Base-by-base conservation (phyloP, 1,284 basidiomycete species). In the Sanghuangporus weigelae region DNA sequence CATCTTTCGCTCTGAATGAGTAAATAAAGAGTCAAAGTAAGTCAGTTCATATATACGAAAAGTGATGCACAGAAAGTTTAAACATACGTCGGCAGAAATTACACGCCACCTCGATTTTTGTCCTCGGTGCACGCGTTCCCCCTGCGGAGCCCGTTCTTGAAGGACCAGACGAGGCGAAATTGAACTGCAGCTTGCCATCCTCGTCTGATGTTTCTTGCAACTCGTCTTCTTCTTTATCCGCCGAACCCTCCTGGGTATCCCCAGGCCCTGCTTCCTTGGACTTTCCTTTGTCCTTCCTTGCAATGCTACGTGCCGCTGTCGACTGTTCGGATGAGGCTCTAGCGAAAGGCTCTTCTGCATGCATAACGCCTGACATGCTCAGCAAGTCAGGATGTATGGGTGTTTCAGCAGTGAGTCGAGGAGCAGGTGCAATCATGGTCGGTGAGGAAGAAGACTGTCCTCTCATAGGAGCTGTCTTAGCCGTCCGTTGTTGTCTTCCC, bases 1-100 rank as follows among this genome's bases (percentile, higher is more conserved):
- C 66, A 90, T 79, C 72, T 91, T 91, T 61, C 89, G 84, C 58
- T 79, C 88, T 91, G 70, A 53, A 23, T 26, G 66, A 54, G 64
- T 16, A 19, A 38, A 21, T n/a, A 19, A 38, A 54, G 31, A 38
- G 59, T 64, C 55, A 53, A 57, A 26, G 53, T 55, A 31, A 36
- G 26, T 58, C 50, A 62, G 58, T 65, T 61, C 44, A 63, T 66
- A 66, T 57, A 63, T 48, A 40, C 5, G 1, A 31, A 38, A 38
- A 3, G 1, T 54, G 66, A 55, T 60, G 49, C 57, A 65, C 14
- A 31, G 26, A 31, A 31, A 31, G 3, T 31, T 31, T 4, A 31
- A 21, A 69, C 84, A 78, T 73, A 86, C 88, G 79, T 80, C 87
- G 79, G 76, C 88, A 90, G 72, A 88, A 89, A 73, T 86, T 76